A percentile compares a stretch with the other conserved stretches of the same genome.
Conservation (phyloP, 2,329 filamentous ascomycete genomes). For the Dactylellina haptotyla region DNA sequence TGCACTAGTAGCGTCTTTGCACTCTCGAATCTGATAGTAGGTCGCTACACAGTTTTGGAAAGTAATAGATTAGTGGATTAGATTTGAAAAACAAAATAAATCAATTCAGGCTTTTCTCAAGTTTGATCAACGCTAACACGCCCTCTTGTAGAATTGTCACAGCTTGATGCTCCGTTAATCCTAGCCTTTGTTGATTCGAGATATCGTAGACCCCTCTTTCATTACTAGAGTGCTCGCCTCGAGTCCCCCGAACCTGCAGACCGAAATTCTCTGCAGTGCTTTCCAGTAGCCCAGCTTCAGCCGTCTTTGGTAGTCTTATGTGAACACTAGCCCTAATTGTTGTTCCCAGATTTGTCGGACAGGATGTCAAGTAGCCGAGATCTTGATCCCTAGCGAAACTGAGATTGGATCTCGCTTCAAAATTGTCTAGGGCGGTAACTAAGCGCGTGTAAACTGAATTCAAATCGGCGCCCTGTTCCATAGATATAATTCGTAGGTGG, state of each 20-base stretch:
- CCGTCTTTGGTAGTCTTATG: background rate
- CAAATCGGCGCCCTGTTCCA: conserved; percentile 2
- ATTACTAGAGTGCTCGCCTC: background rate
- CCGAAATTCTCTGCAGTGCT: background rate
- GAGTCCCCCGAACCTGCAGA: conserved; percentile 1
- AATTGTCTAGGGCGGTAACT: background rate
- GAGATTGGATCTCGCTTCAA: background rate
- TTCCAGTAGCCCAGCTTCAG: background rate
- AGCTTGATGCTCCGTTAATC: conserved; percentile 5
- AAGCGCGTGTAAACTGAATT: background rate
- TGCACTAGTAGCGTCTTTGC: too few species aligned
- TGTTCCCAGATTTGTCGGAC: conserved; percentile 6
- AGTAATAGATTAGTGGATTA: too few species aligned
- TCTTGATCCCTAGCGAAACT: background rate
- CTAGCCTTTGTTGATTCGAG: background rate
- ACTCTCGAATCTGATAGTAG: too few species aligned
- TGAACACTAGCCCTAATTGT: conserved; percentile 4
- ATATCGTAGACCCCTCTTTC: conserved; percentile 2
- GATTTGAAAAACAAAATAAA: too few species aligned
- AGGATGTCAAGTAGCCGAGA: conserved; percentile 5
- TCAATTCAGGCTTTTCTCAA: background rate
- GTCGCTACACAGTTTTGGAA: too few species aligned
- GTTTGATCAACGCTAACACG: background rate
- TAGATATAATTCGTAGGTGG: conserved; percentile 9
- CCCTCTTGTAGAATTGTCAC: background rate